Conservation (phyloP, 371 early-diverging fungal genomes). For the Mortierella polycephala region DNA sequence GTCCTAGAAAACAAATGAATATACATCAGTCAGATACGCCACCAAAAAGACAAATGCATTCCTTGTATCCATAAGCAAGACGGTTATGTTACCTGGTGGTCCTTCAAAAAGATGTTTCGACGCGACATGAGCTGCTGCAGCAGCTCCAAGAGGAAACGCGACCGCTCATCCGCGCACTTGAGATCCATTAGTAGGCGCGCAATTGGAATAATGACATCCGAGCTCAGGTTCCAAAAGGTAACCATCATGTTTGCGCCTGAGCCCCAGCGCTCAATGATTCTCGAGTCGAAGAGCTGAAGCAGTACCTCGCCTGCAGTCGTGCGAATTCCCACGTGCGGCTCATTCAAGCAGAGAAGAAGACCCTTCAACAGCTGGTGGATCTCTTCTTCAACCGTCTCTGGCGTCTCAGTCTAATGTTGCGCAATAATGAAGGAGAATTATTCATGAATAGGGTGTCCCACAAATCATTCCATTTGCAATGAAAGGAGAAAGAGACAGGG, state of each 20-base stretch:
- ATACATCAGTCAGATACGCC: background rate
- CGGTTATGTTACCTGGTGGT: slow-evolving; percentile 52
- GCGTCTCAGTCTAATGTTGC: slow-evolving; percentile 54
- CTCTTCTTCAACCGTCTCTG: slow-evolving; percentile 66
- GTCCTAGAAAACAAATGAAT: slow-evolving; percentile 30
- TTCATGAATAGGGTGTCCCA: too few species aligned
- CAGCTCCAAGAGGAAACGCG: slow-evolving; percentile 64
- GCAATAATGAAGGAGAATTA: background rate
- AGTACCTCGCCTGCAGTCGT: slow-evolving; percentile 78
- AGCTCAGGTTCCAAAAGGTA: slow-evolving; percentile 77
- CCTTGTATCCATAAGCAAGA: too few species aligned
- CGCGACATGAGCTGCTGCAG: slow-evolving; percentile 67
- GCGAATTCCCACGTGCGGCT: slow-evolving; percentile 70
- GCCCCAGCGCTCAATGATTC: slow-evolving; percentile 73
- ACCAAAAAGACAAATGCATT: background rate
- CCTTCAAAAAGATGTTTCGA: slow-evolving; percentile 73
- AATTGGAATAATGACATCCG: slow-evolving; percentile 65
- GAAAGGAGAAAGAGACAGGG: background rate
- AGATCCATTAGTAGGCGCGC: slow-evolving; percentile 62
- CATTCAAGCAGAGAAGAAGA: slow-evolving; percentile 76
- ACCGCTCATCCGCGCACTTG: slow-evolving; percentile 66
- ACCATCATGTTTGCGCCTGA: slow-evolving; percentile 65
- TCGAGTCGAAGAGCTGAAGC: slow-evolving; percentile 68
- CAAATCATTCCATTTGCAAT: background rate
- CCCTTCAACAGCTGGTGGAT: slow-evolving; percentile 71